Percentiles rank a stretch among this genome's conserved stretches.
Evolutionary conservation across 2,329 filamentous ascomycete genomes (phyloP).

Genomic region (Lecanicillium sp.): DNA sequence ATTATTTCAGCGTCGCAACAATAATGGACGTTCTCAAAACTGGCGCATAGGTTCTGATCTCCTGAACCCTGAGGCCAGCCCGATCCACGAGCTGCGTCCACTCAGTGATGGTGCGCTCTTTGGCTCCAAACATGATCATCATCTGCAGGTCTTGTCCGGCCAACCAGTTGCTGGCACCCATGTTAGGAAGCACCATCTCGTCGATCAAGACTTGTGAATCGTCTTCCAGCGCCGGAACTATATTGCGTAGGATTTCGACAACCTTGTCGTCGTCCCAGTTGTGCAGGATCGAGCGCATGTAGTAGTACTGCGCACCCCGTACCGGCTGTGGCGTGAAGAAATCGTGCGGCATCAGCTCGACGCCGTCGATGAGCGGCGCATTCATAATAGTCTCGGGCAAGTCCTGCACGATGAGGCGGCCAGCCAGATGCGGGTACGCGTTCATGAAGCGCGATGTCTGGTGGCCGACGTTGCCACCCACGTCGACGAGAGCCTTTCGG

Average conservation of each 20-base stretch:
- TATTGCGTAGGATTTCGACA: not conserved
- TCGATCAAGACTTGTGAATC: not conserved
- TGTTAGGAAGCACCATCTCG: not conserved
- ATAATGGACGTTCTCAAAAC: not conserved
- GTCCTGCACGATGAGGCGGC: slow-evolving; percentile 30
- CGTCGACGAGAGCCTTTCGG: not conserved
- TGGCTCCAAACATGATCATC: not conserved
- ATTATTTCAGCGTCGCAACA: not conserved
- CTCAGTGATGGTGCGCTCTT: not conserved
- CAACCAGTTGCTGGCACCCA: not conserved
- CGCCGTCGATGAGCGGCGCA: slow-evolving; percentile 19
- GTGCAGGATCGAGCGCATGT: not conserved
- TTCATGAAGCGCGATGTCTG: not conserved
- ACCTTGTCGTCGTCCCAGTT: not conserved
- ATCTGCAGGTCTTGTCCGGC: not conserved
- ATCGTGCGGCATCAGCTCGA: slow-evolving; percentile 28
- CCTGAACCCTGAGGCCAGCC: not conserved
- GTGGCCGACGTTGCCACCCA: not conserved
- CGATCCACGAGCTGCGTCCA: not conserved
- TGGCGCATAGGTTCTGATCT: not conserved
- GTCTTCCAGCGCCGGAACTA: not conserved
- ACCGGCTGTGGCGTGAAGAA: slow-evolving; percentile 15
- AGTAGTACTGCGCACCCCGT: not conserved
- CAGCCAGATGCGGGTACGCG: slow-evolving; percentile 1
- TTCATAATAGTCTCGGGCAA: slow-evolving; percentile 27